Evolutionary conservation across 164 flowering plant species (phyloP).

Genomic region (Paratinospora sagittata): DNA sequence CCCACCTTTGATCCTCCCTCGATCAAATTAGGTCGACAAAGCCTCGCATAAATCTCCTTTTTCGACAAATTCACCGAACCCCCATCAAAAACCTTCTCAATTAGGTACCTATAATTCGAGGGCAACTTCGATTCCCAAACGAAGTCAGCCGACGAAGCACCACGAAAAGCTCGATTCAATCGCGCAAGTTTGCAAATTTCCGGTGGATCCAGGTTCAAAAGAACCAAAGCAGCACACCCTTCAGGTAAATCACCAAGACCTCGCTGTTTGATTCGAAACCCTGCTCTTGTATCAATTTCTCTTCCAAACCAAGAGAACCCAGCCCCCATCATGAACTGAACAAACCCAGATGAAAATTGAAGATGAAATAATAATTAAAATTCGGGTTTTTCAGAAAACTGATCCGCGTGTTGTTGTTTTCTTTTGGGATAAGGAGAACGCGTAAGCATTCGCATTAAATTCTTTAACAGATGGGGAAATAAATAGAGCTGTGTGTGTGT

Average conservation of each 20-base stretch:
- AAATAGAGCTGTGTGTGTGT: no score
- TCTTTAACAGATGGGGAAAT: no score
- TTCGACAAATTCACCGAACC: constrained; percentile 28
- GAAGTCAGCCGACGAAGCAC: constrained; percentile 80
- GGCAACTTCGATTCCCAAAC: constrained; percentile 91
- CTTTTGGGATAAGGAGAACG: no score
- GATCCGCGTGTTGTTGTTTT: no score
- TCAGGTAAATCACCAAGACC: constrained; percentile 83
- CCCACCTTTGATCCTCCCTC: constrained; percentile 65
- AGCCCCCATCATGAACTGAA: constrained; percentile 37
- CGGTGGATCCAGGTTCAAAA: constrained; percentile 48
- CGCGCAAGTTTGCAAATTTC: constrained; percentile 66
- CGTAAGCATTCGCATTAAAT: no score
- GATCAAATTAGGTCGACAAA: constrained; percentile 43
- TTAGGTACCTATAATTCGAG: constrained; percentile 41
- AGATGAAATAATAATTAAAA: not conserved
- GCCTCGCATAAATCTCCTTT: constrained; percentile 54
- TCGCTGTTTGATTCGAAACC: constrained; percentile 17
- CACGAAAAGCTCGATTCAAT: constrained; percentile 65
- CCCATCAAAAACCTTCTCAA: constrained; percentile 35
- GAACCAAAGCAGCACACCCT: constrained; percentile 59
- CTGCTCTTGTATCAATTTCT: not conserved
- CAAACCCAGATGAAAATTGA: not conserved
- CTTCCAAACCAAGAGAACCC: constrained; percentile 21
- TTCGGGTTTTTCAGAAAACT: not conserved